A percentile compares a stretch with the other conserved stretches of the same genome.
Evolutionary conservation across 1,139 yeast species (phyloP).

Genomic region (Taphrina confusa): DNA sequence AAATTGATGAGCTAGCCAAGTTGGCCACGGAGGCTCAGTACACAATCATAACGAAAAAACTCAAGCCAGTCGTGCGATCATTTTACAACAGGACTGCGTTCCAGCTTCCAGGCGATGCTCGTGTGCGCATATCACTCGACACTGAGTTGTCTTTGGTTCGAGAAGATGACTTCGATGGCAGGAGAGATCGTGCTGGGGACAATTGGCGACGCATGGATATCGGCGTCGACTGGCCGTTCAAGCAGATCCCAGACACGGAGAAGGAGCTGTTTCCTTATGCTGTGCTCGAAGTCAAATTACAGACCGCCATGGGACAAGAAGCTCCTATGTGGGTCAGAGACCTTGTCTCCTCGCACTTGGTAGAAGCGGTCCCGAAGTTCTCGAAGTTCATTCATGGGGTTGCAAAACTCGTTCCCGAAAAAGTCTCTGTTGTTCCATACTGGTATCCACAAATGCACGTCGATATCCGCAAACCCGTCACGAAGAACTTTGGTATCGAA

Average conservation of each 20-base stretch:
- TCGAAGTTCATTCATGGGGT: slow-evolving; percentile 96
- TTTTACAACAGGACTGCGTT: slow-evolving; percentile 97
- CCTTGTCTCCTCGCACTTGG: slow-evolving; percentile 83
- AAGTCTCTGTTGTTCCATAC: slow-evolving; percentile 81
- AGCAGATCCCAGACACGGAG: slow-evolving; percentile 78
- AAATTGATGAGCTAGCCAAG: slow-evolving; percentile 87
- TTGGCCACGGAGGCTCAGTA: slow-evolving; percentile 92
- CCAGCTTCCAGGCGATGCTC: slow-evolving; percentile 97
- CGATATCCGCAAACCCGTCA: slow-evolving; percentile 87
- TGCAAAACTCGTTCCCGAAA: slow-evolving; percentile 81
- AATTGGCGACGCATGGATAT: slow-evolving; percentile 99
- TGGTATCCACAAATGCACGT: slow-evolving; percentile 99
- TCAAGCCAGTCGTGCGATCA: slow-evolving; percentile 92
- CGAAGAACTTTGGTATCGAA: slow-evolving; percentile 64
- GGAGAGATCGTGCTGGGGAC: slow-evolving; percentile 74
- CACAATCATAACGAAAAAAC: slow-evolving; percentile 74
- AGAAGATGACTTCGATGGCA: slow-evolving; percentile 93
- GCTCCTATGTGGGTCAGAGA: slow-evolving; percentile 98
- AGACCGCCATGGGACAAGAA: slow-evolving; percentile 96
- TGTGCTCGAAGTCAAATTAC: slow-evolving; percentile 91
- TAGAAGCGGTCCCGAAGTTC: slow-evolving; percentile 96
- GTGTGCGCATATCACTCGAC: slow-evolving; percentile 95
- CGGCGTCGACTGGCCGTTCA: slow-evolving; percentile 94
- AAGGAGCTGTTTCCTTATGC: slow-evolving; percentile 95
- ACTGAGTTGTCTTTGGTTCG: slow-evolving; percentile 94